Evolutionary conservation across 2,329 filamentous ascomycete genomes (phyloP).

Genomic region (Claviceps humidiphila): DNA sequence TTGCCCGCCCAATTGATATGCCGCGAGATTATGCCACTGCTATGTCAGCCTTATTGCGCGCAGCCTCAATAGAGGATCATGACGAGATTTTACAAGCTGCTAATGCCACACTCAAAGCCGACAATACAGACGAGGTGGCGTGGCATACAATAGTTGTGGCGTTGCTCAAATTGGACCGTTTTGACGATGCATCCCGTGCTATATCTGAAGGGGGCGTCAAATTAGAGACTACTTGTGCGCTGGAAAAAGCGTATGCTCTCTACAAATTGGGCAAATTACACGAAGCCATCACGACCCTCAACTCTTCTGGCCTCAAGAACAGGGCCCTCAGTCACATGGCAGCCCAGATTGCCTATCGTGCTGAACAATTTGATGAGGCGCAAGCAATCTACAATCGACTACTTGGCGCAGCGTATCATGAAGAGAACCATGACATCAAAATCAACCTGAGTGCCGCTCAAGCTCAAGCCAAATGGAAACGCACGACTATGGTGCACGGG

Average conservation of each 20-base stretch:
- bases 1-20: constrained; percentile 15
- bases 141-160: constrained; percentile 61
- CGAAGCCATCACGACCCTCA: constrained; percentile 42
- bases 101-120: constrained; percentile 47
- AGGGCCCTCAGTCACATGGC: constrained; percentile 38
- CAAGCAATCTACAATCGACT: constrained; percentile 50
- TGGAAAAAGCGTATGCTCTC: constrained; percentile 70
- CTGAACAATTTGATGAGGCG: constrained; percentile 58
- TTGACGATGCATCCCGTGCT: constrained; percentile 59
- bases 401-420: constrained; percentile 29
- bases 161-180: constrained; percentile 70
- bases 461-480: constrained; percentile 61
- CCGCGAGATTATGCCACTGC: constrained; percentile 33
- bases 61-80: constrained; percentile 52
- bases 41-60: constrained; percentile 41
- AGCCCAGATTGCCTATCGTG: constrained; percentile 59
- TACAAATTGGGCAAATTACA: constrained; percentile 64
- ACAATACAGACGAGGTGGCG: constrained; percentile 44
- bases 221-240: constrained; percentile 44
- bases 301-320: constrained; percentile 17
- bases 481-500: constrained; percentile 28
- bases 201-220: constrained; percentile 50
- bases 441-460: constrained; percentile 64
- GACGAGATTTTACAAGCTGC: constrained; percentile 56
- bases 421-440: constrained; percentile 59